Conservation (phyloP, 208 protist species). For the Trypanosoma avium region DNA sequence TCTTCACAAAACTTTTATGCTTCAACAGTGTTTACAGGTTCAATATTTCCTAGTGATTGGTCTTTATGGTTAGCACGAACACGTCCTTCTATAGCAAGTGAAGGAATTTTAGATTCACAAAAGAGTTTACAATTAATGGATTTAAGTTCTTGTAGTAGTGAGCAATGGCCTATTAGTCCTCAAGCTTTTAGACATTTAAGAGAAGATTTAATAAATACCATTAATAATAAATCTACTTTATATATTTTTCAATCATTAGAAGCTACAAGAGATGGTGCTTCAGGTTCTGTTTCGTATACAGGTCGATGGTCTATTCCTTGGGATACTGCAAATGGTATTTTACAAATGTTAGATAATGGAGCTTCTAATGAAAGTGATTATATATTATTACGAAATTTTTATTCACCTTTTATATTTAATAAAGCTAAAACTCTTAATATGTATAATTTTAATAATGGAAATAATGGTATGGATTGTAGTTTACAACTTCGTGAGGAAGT, state of each 20-base stretch:
- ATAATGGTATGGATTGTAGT: conserved; percentile 52
- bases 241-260: conserved; percentile 42
- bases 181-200: conserved; percentile 22
- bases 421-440: conserved; percentile 25
- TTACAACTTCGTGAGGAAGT: conserved; percentile 44
- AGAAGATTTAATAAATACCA: conserved; percentile 29
- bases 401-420: conserved; percentile 69
- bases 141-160: conserved; percentile 49
- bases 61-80: conserved; percentile 49
- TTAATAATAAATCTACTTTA: conserved; percentile 27
- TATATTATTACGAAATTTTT: conserved; percentile 30
- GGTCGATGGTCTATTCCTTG: conserved; percentile 41
- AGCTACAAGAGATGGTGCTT: conserved; percentile 22
- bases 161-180: conserved; percentile 64
- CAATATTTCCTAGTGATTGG: conserved; percentile 29
- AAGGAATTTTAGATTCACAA: conserved; percentile 26
- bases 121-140: conserved; percentile 55
- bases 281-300: conserved; percentile 23
- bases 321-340: conserved; percentile 32
- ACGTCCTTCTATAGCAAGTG: conserved; percentile 45
- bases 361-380: conserved; percentile 3
- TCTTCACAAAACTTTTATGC: conserved; percentile 51
- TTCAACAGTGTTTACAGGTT: conserved; percentile 32
- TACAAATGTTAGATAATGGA: conserved; percentile 29
- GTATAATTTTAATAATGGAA: conserved; percentile 16